Evolutionary conservation across 306 rosid species (phyloP).

Genomic region (Gleditsia sinensis): DNA sequence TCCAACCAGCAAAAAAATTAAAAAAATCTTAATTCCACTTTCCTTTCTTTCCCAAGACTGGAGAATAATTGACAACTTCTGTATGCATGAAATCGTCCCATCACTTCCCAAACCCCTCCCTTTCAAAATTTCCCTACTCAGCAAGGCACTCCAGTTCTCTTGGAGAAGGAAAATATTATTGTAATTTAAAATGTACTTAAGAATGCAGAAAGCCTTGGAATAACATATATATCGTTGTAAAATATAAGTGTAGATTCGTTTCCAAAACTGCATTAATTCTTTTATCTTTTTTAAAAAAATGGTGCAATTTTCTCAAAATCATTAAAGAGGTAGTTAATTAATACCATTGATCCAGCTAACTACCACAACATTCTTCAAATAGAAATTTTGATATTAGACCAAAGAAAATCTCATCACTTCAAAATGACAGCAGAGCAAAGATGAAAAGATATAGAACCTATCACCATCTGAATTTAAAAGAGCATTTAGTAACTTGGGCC

Average conservation of each 20-base stretch:
- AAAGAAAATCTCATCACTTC: neutral
- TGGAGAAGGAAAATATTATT: neutral
- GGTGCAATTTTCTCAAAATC: neutral
- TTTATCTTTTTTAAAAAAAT: too few species aligned
- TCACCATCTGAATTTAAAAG: neutral
- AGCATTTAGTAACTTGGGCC: neutral
- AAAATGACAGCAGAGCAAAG: neutral
- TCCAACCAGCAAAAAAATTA: too few species aligned
- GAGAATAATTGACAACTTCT: too few species aligned
- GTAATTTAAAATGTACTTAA: neutral
- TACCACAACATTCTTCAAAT: neutral
- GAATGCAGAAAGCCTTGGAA: neutral
- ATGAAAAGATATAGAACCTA: neutral
- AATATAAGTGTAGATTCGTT: too few species aligned
- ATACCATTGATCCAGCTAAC: neutral
- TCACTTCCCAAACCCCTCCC: neutral
- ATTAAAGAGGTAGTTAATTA: neutral
- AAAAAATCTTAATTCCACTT: too few species aligned
- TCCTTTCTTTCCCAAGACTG: too few species aligned
- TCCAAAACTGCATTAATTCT: too few species aligned
- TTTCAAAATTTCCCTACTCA: neutral
- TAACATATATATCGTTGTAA: neutral
- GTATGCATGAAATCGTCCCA: too few species aligned
- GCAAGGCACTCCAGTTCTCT: neutral
- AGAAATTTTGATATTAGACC: neutral